Percentiles rank a stretch among this genome's conserved stretches.
Evolutionary conservation across 306 rosid species (phyloP).

Genomic region (Cyclanthera cordifolia): DNA sequence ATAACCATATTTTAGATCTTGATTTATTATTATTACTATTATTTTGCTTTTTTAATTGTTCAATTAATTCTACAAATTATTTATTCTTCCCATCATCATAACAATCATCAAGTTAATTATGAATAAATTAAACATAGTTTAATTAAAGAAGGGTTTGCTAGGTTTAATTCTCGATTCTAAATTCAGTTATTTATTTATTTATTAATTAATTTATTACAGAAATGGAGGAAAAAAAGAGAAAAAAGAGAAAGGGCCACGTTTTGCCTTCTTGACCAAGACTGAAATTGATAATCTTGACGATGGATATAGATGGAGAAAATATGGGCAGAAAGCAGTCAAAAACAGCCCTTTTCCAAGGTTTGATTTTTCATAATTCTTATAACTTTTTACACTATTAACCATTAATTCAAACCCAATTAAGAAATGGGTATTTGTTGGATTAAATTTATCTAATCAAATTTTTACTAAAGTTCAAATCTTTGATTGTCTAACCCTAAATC

Average conservation of each 20-base stretch:
- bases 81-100: not conserved
- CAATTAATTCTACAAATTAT: too few relatives aligned
- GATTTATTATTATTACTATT: too few relatives aligned
- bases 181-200: not conserved
- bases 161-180: not conserved
- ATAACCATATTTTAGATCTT: not conserved
- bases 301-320: slow-evolving; percentile 61
- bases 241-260: slow-evolving; percentile 32
- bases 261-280: slow-evolving; percentile 50
- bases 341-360: slow-evolving; percentile 60
- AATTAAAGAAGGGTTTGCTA: too few relatives aligned
- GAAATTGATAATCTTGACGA: slow-evolving; percentile 51
- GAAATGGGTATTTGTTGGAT: not conserved
- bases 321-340: slow-evolving; percentile 57
- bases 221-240: slow-evolving; percentile 26
- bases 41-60: too few relatives aligned
- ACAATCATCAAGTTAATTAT: not conserved
- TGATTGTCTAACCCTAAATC: too few relatives aligned
- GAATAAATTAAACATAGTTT: not conserved
- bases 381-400: not conserved
- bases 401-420: not conserved
- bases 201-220: not conserved
- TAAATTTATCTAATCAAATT: not conserved
- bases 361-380: not conserved
- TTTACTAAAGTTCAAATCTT: not conserved